Evolutionary conservation across 106 monocot genomes (phyloP).

Genomic region (Hemerocallis citrina): DNA sequence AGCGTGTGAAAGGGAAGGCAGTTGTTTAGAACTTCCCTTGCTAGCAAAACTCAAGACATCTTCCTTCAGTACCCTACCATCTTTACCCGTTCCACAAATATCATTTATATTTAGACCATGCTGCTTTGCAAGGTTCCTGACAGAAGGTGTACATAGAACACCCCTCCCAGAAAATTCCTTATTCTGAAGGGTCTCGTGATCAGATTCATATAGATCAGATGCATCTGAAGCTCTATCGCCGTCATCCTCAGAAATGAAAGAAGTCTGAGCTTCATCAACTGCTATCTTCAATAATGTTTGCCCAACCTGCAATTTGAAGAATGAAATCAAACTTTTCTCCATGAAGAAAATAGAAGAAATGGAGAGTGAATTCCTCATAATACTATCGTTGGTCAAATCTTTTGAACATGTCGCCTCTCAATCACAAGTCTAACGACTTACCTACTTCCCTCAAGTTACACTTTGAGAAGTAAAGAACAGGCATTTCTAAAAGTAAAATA

Average conservation of each 20-base stretch:
- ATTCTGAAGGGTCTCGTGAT: conserved; percentile 9
- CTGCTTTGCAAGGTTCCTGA: conserved; percentile 72
- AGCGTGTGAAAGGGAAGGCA: conserved; percentile 5
- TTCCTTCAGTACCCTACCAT: conserved; percentile 83
- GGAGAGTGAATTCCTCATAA: too few species aligned
- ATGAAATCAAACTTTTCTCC: not conserved
- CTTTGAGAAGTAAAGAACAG: too few species aligned
- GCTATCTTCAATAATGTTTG: conserved; percentile 86
- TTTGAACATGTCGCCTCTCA: too few species aligned
- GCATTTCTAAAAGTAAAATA: not conserved
- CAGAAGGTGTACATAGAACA: conserved; percentile 70
- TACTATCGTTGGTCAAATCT: too few species aligned
- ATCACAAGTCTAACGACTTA: too few species aligned
- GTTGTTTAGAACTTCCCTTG: conserved; percentile 36
- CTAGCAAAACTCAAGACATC: conserved; percentile 57
- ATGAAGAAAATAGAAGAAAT: not conserved
- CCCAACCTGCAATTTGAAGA: conserved; percentile 61
- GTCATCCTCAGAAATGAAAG: conserved; percentile 16
- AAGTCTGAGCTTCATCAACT: conserved; percentile 37
- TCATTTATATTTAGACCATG: conserved; percentile 65
- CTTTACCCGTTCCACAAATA: conserved; percentile 76
- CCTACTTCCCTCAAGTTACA: too few species aligned
- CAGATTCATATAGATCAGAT: conserved; percentile 15
- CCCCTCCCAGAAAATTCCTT: conserved; percentile 16
- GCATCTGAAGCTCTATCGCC: conserved; percentile 6